A percentile compares a stretch with the other conserved stretches of the same genome.
Conservation (phyloP, 2,329 filamentous ascomycete species). For the Colletotrichum sp. region DNA sequence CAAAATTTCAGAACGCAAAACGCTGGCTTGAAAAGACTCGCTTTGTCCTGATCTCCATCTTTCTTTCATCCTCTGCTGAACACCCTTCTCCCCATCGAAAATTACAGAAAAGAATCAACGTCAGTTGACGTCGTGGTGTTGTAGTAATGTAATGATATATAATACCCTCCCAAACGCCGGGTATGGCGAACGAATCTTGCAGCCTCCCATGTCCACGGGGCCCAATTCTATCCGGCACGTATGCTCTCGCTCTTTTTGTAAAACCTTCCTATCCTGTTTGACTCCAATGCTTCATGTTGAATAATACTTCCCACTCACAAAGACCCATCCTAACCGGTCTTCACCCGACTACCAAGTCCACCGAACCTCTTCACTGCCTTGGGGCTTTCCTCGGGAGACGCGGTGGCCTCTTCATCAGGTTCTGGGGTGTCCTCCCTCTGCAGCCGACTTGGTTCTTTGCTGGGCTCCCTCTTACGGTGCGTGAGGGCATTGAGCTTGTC, state of each 20-base stretch:
- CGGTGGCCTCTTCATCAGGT: background rate
- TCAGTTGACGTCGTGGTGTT: background rate
- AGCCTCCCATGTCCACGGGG: background rate
- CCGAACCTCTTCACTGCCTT: background rate
- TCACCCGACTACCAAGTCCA: conserved; percentile 1
- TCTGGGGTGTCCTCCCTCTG: conserved; percentile 10
- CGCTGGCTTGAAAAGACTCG: background rate
- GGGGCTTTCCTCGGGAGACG: conserved; percentile 3
- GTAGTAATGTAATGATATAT: background rate
- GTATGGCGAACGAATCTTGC: background rate
- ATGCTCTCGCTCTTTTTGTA: background rate
- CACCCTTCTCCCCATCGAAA: background rate
- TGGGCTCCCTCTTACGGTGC: conserved; percentile 25
- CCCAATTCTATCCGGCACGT: background rate
- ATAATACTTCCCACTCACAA: background rate
- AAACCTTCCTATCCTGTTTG: background rate
- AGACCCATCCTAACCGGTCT: background rate
- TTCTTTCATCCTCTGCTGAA: background rate
- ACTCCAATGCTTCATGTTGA: background rate
- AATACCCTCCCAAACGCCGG: background rate
- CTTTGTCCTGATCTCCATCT: background rate
- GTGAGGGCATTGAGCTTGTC: conserved; percentile 39
- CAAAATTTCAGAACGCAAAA: background rate
- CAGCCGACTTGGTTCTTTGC: conserved; percentile 17
- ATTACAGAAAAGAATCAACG: background rate